These are phyloP conservation scores for Pleomassaria siparia DNA, from an alignment of 2,329 filamentous ascomycete species.

Conservation along the genomic window DNA sequence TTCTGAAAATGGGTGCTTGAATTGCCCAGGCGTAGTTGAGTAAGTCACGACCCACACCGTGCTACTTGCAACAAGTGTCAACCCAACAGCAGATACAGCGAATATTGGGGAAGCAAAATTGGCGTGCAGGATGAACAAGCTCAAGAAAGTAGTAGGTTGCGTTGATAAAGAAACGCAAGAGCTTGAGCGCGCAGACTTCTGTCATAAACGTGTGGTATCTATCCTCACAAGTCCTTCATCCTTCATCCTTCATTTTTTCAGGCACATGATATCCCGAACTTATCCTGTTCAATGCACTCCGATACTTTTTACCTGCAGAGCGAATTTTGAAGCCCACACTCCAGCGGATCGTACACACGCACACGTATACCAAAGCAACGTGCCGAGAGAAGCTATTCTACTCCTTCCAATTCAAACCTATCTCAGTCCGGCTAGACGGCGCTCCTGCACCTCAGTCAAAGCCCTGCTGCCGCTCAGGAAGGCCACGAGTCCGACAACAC, in stretches of 20 bases:
- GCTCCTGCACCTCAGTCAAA: slow-evolving; percentile 86
- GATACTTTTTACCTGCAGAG: slow-evolving; percentile 1
- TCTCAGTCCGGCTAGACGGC: slow-evolving; percentile 73
- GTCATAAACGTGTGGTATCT: not conserved
- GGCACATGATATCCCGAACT: not conserved
- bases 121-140: not conserved
- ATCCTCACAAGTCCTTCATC: not conserved
- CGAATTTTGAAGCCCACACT: not conserved
- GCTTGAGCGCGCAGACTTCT: not conserved
- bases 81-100: too few relatives aligned
- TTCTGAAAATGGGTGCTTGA: too few relatives aligned
- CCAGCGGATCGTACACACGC: not conserved
- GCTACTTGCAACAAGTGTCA: too few relatives aligned
- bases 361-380: not conserved
- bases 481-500: slow-evolving; percentile 67
- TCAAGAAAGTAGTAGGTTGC: not conserved
- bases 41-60: too few relatives aligned
- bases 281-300: not conserved
- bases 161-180: not conserved
- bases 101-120: too few relatives aligned
- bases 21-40: too few relatives aligned
- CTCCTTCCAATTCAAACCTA: slow-evolving; percentile 28
- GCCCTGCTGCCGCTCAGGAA: slow-evolving; percentile 89
- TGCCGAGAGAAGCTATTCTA: not conserved
- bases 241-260: not conserved